Conservation (phyloP, 202 grass and related monocot species). For the Saccharum hybrid region DNA sequence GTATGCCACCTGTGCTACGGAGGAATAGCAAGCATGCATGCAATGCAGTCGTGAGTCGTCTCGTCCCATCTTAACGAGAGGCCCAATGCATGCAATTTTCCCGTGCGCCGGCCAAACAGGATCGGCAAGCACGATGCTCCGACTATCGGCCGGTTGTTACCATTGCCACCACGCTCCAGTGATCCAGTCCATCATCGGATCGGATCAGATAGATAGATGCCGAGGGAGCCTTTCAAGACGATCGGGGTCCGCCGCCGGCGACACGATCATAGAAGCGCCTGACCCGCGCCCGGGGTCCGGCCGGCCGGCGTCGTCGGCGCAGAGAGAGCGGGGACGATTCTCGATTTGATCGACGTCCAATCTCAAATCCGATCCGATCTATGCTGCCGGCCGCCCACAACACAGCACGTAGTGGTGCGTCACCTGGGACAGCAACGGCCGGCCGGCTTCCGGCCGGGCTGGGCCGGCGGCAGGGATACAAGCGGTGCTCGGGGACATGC, state of each 20-base stretch:
- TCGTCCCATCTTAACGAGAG: background rate
- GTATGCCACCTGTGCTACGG: background rate
- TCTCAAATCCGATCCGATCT: too few relatives aligned
- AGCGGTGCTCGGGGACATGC: conserved; percentile 20
- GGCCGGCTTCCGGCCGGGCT: too few relatives aligned
- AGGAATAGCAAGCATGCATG: background rate
- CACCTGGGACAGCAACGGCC: conserved; percentile 29
- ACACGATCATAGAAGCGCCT: conserved; percentile 29
- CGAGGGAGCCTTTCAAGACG: background rate
- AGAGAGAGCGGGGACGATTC: background rate
- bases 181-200: background rate
- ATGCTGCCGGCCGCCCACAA: background rate
- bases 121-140: too few relatives aligned
- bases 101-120: background rate
- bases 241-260: background rate
- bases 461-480: too few relatives aligned
- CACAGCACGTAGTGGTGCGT: conserved; percentile 10
- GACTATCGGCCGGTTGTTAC: too few relatives aligned
- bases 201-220: background rate
- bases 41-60: background rate
- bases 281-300: background rate
- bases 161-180: background rate
- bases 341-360: too few relatives aligned
- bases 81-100: background rate
- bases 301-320: background rate